phyloP scores from a whole-genome alignment of 805 yeast species.

The Wickerhamiella galacta region DNA sequence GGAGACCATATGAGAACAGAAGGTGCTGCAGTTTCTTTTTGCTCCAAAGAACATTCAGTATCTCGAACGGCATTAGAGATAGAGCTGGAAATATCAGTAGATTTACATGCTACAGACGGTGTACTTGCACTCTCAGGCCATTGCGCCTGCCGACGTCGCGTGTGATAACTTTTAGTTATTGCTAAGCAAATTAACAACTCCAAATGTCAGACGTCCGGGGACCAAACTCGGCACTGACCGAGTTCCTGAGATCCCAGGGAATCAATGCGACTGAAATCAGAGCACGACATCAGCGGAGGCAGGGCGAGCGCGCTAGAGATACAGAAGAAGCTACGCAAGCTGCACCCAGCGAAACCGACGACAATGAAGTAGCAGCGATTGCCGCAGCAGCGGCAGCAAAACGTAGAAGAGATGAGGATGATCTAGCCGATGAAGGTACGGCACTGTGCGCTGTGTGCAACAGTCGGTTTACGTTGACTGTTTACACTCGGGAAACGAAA shows the following conservation, averaged over 20 bases:
- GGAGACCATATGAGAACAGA: no score
- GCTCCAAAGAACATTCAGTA: no score
- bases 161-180: neutral
- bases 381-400: conserved; percentile 17
- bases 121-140: no score
- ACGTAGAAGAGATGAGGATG: conserved; percentile 10
- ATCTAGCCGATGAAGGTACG: conserved; percentile 27
- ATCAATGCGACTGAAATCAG: conserved; percentile 69
- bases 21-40: no score
- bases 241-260: conserved; percentile 75
- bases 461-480: conserved; percentile 39
- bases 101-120: no score
- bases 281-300: conserved; percentile 17
- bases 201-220: conserved; percentile 23
- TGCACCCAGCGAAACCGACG: conserved; percentile 12
- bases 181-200: neutral
- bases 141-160: neutral
- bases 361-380: conserved; percentile 14
- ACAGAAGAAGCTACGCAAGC: conserved; percentile 14
- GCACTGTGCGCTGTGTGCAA: conserved; percentile 52
- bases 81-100: no score
- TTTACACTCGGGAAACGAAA: conserved; percentile 37
- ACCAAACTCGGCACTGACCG: conserved; percentile 71
- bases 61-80: no score
- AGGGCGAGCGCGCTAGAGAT: conserved; percentile 10